Base-by-base conservation (phyloP, 2,329 filamentous ascomycete genomes). In the Septoria petroselini region DNA sequence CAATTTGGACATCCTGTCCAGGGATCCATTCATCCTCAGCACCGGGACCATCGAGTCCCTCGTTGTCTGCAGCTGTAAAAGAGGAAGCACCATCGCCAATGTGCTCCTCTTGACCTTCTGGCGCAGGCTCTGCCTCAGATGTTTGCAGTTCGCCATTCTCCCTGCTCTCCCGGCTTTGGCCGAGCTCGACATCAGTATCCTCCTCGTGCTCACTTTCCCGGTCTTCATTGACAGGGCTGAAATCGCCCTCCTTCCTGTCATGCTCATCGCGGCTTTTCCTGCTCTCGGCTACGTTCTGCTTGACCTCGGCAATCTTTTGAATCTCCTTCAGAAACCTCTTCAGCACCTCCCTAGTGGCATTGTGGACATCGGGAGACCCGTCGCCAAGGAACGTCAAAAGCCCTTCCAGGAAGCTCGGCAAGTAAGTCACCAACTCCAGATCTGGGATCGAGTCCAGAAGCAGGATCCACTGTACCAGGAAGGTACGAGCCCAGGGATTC, bases 361-460 rank as follows among this genome's bases (percentile, higher is more conserved):
- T 89, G 62, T 95, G 88, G n/a, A 98, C 93, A 68, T 98, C 93
- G 40, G 83, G 77, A 65, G 96, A 96, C 9, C 86, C 83, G 62
- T 96, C 93, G 55, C 89, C 91, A 8, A 98, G 78, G 61, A 97
- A 98, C 63, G 86, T 91, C 61, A 98, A 82, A 34, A 98, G 73
- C 0, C 91, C 93, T 19, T 83, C 86, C 1, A 98, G 76, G 63
- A 98, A 98, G 41, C 91, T 89, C 1, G 93, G 94, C 18, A 98
- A 74, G 67, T 90, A 95, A 3, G 88, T 86, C 30, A 98, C 91
- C 15, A 98, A 81, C 69, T 98, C 94, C 34, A 98, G 76, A 65
- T 98, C 94, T 0, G 93, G 93, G 60, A 98, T 97, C 1, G 91
- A 96, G 68, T 98, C 93, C 15, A 98, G 77, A 12, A 98, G 72